Base-by-base conservation (phyloP, 768 basidiomycete genomes). In the Lentinula aciculospora region DNA sequence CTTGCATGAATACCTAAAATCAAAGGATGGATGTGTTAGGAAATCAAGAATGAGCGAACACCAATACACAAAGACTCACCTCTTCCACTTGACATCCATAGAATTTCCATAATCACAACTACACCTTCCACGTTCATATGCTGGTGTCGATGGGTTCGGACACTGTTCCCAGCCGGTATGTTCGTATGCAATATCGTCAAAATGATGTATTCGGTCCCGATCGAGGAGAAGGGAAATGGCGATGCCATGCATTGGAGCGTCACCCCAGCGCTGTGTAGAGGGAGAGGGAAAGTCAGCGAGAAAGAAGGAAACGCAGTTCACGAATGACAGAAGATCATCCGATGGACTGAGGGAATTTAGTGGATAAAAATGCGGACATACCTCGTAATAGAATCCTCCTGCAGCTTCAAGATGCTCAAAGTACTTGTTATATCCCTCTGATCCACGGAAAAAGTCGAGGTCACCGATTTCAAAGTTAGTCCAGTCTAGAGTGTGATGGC, bases 371-470 rank as follows among this genome's bases (percentile, higher is more conserved):
- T 49, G 13, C 17, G 1, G 21, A 50, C 21, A 25, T 55, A 81
- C 81, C 81, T 87, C 85, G 62, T 85, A 86, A 70, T 86, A 88
- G 70, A 88, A 86, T 13, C 87, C 87, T 42, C 87, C 87, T 7
- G 75, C 72, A 15, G 72, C 65, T 63, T 88, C 87, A 42, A 88
- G 76, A 66, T 79, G 73, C 28, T 86, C 80, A 61, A 88, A 88
- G 72, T 79, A 88, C 48, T 77, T 74, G 59, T 74, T 74, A 69
- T 89, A 89, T 0, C 84, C 82, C 56, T 85, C 79, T 39, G 51
- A 53, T 3, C 72, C 69, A 50, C 85, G 73, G 83, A 84, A 88
- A 65, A 89, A 83, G 57, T 83, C 80, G 66, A 89, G 77, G 61
- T 78, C 75, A 7, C 74, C 88, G 59, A 89, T 88, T 69, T 89